Percentiles rank a stretch among this genome's conserved stretches.
Evolutionary conservation across 2,329 filamentous ascomycete genomes (phyloP).

Genomic region (Arthrinium puccinioides): DNA sequence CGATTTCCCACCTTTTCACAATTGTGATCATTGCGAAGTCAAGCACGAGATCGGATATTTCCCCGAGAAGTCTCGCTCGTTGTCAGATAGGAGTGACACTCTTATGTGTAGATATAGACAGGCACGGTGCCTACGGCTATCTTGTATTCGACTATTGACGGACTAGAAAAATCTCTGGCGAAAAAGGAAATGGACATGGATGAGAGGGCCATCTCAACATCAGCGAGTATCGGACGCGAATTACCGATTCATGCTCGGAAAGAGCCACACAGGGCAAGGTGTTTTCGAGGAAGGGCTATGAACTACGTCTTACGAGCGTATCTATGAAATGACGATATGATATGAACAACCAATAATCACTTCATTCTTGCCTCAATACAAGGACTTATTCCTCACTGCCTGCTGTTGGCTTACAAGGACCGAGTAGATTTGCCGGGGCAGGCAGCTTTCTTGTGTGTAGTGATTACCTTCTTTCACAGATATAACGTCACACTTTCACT

Average conservation of each 20-base stretch:
- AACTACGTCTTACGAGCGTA: slow-evolving; percentile 4
- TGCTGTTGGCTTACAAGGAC: no score
- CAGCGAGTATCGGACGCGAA: neutral
- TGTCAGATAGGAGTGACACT: slow-evolving; percentile 1
- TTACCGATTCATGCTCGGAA: no score
- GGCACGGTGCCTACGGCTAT: slow-evolving; percentile 1
- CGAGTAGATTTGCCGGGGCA: no score
- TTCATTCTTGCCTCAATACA: no score
- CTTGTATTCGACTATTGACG: slow-evolving; percentile 3
- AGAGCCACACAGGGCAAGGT: slow-evolving; percentile 1
- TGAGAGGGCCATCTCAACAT: slow-evolving; percentile 1
- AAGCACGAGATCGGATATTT: neutral
- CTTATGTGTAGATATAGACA: slow-evolving; percentile 4
- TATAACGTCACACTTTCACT: no score
- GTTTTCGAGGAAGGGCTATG: neutral
- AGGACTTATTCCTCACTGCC: no score
- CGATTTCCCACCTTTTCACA: neutral
- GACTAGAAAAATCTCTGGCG: slow-evolving; percentile 1
- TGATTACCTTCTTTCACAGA: no score
- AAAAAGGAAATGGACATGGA: neutral
- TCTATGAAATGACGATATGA: slow-evolving; percentile 4
- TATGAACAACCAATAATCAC: slow-evolving; percentile 1
- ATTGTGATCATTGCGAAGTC: neutral
- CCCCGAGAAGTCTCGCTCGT: slow-evolving; percentile 1
- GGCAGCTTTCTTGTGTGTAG: no score